phyloP scores from a whole-genome alignment of 2,329 filamentous ascomycete genomes.

The Lasiodiplodia citricola region DNA sequence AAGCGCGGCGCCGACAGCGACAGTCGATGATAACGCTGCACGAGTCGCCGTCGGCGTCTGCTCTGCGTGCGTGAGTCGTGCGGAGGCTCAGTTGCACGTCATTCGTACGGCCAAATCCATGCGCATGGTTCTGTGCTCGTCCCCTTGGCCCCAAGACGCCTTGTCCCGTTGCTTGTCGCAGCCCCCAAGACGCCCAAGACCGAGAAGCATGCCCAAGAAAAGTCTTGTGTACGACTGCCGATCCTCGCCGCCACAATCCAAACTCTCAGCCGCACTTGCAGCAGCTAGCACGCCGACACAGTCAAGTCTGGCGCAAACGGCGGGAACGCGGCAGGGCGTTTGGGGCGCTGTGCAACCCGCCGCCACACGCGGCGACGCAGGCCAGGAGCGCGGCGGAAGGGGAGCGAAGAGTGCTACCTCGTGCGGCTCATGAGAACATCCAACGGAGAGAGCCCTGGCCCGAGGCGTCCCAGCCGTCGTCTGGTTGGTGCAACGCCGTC shows the following conservation, averaged over 20 bases:
- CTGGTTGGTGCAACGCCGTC: constrained; percentile 17
- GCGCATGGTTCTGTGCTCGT: neutral
- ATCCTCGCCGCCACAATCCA: neutral
- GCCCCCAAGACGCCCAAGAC: constrained; percentile 18
- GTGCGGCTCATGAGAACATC: neutral
- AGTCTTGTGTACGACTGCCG: constrained; percentile 5
- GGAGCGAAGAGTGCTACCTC: neutral
- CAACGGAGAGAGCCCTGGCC: neutral
- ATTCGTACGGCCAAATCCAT: neutral
- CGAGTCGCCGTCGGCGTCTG: neutral
- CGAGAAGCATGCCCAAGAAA: constrained; percentile 18
- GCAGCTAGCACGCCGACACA: neutral
- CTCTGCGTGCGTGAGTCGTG: neutral
- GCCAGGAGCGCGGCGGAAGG: neutral
- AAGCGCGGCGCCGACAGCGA: constrained; percentile 2
- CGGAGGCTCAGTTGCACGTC: neutral
- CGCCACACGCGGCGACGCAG: constrained; percentile 11
- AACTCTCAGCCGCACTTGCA: constrained; percentile 20
- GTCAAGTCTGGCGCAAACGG: constrained; percentile 12
- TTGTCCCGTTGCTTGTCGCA: constrained; percentile 11
- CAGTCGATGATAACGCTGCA: neutral
- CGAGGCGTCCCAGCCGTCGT: constrained; percentile 16
- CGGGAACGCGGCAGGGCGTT: neutral
- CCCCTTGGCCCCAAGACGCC: constrained; percentile 4
- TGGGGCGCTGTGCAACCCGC: neutral